phyloP scores from a whole-genome alignment of 164 flowering plant genomes.

The Stephania japonica region DNA sequence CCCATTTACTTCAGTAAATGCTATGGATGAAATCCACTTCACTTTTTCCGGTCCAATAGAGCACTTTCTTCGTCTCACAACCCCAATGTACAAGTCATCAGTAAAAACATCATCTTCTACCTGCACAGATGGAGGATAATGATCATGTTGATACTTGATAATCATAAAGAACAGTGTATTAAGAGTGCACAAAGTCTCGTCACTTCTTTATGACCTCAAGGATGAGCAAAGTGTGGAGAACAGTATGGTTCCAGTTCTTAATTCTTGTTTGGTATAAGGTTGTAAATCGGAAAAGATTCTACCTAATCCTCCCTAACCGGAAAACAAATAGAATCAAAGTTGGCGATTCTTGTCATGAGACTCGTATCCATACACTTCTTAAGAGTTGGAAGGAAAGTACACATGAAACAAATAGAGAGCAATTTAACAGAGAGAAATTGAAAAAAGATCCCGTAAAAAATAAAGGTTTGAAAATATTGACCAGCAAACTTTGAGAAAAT shows the following conservation, averaged over 20 bases:
- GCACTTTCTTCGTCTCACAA: slow-evolving; percentile 48
- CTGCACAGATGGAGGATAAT: slow-evolving; percentile 29
- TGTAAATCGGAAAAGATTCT: not conserved
- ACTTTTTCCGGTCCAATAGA: slow-evolving; percentile 38
- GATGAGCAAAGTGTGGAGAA: not conserved
- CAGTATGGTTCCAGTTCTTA: not conserved
- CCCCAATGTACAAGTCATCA: slow-evolving; percentile 51
- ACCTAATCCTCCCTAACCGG: too few species aligned
- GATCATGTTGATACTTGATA: too few species aligned
- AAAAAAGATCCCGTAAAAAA: not conserved
- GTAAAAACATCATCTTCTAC: slow-evolving; percentile 24
- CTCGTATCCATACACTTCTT: too few species aligned
- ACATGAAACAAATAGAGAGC: not conserved
- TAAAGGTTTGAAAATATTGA: not conserved
- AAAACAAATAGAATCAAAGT: too few species aligned
- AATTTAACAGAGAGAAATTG: not conserved
- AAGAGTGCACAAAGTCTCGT: not conserved
- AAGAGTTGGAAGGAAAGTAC: not conserved
- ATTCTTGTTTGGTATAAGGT: not conserved
- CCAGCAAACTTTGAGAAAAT: not conserved
- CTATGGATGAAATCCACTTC: slow-evolving; percentile 31
- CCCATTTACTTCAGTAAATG: slow-evolving; percentile 50
- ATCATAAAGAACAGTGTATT: too few species aligned
- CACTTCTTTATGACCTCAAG: not conserved
- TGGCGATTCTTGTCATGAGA: too few species aligned